These are phyloP conservation scores for Volvariella volvacea DNA, from an alignment of 1,284 basidiomycete species.

Conservation along the genomic window DNA sequence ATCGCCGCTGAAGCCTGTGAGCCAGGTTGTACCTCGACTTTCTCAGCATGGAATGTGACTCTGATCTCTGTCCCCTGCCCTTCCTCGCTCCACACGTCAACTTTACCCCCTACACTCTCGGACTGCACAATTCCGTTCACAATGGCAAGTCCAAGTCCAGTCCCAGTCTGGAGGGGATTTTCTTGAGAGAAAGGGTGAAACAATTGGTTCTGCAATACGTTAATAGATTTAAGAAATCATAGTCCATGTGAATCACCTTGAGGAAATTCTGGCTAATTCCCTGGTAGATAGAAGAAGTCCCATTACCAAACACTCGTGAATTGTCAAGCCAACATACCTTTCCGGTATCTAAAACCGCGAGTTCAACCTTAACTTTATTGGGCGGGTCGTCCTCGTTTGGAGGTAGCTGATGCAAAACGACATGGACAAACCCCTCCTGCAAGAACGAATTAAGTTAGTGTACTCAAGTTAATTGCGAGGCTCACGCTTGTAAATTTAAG, in stretches of 20 bases:
- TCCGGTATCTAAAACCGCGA: conserved; percentile 86
- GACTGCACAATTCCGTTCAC: conserved; percentile 91
- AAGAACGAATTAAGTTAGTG: conserved; percentile 6
- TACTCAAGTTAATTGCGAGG: neutral
- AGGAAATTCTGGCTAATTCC: conserved; percentile 86
- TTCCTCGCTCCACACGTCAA: conserved; percentile 85
- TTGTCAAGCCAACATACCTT: conserved; percentile 49
- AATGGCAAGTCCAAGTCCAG: conserved; percentile 94
- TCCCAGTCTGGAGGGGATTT: conserved; percentile 87
- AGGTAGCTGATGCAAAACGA: conserved; percentile 74
- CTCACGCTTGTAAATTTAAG: conserved; percentile 83
- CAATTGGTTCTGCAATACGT: conserved; percentile 67
- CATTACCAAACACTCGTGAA: too few relatives aligned
- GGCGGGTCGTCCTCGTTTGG: conserved; percentile 40
- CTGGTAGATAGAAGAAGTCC: too few relatives aligned
- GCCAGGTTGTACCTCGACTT: conserved; percentile 29
- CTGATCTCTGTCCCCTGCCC: conserved; percentile 92
- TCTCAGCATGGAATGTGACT: conserved; percentile 77
- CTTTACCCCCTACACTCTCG: conserved; percentile 81
- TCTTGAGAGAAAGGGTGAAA: conserved; percentile 98
- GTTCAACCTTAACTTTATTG: conserved; percentile 71
- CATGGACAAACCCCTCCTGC: conserved; percentile 83
- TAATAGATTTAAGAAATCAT: neutral
- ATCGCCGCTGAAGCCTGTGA: conserved; percentile 22
- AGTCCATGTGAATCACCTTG: conserved; percentile 40